These are phyloP conservation scores for Beauveria varroae DNA, from an alignment of 2,329 filamentous ascomycete species.

Conservation along the genomic window DNA sequence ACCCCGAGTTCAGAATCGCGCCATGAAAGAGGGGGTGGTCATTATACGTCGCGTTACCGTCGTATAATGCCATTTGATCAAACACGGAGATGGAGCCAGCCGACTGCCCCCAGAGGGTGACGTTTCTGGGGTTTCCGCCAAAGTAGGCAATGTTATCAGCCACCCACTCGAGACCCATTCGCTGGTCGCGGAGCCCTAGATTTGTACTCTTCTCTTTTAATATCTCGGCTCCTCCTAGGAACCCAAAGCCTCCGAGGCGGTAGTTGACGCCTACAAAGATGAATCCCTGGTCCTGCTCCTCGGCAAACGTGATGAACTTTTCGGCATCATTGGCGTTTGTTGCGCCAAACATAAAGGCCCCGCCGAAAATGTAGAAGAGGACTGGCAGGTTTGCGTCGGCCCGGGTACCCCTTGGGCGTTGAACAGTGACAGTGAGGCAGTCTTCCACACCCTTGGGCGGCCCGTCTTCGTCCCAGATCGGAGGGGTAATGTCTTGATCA, in stretches of 20 bases:
- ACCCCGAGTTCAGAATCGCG: too few species aligned
- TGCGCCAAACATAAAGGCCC: slow-evolving; percentile 34
- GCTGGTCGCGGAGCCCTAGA: slow-evolving; percentile 53
- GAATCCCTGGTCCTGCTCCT: slow-evolving; percentile 44
- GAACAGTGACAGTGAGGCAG: slow-evolving; percentile 42
- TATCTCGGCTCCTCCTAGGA: slow-evolving; percentile 50
- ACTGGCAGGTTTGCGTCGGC: slow-evolving; percentile 42
- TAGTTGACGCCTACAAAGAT: slow-evolving; percentile 61
- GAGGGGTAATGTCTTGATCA: not conserved
- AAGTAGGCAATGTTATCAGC: too few species aligned
- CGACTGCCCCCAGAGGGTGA: too few species aligned
- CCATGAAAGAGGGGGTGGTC: slow-evolving; percentile 56
- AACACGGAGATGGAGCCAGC: slow-evolving; percentile 29
- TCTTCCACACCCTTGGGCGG: slow-evolving; percentile 38
- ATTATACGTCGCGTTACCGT: slow-evolving; percentile 56
- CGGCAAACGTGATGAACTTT: slow-evolving; percentile 24
- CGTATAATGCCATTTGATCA: slow-evolving; percentile 55
- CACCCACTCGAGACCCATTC: slow-evolving; percentile 45
- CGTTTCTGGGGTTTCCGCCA: too few species aligned
- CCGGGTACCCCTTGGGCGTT: slow-evolving; percentile 36
- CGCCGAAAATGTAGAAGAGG: slow-evolving; percentile 51
- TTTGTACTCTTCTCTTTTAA: slow-evolving; percentile 49
- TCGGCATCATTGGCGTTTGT: slow-evolving; percentile 31
- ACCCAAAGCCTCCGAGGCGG: slow-evolving; percentile 54
- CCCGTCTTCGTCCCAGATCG: not conserved